Conservation (phyloP, 139 green algal genomes). For the Chlorella sorokiniana region DNA sequence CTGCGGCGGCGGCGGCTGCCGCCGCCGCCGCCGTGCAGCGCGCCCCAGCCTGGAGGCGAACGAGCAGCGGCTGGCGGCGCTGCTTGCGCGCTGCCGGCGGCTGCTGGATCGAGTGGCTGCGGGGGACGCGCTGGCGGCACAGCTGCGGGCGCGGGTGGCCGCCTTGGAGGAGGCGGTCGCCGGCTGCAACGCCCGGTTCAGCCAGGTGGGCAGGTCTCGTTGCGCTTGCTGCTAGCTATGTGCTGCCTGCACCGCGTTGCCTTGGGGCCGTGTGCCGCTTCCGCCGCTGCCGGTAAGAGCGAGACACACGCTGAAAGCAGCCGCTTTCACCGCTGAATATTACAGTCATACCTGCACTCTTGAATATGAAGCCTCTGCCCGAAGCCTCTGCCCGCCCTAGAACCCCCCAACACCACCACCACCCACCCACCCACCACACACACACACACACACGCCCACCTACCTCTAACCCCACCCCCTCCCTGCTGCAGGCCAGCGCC, state of each 20-base stretch:
- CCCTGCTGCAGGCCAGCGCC: not conserved
- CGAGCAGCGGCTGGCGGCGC: conserved; percentile 1
- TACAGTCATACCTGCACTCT: too few species aligned
- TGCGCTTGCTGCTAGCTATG: not conserved
- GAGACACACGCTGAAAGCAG: too few species aligned
- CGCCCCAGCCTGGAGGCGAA: not conserved
- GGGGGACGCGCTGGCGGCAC: not conserved
- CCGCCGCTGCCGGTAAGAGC: too few species aligned
- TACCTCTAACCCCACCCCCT: not conserved
- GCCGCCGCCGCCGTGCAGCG: not conserved
- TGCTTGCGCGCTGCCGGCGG: conserved; percentile 2
- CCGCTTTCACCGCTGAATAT: too few species aligned
- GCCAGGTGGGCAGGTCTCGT: not conserved
- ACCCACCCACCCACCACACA: too few species aligned
- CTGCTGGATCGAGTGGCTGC: not conserved
- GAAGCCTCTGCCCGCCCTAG: too few species aligned
- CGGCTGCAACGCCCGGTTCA: not conserved
- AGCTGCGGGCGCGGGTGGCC: conserved; percentile 12
- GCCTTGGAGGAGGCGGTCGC: not conserved
- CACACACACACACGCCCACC: not conserved
- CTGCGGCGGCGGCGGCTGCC: not conserved
- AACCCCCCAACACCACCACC: too few species aligned
- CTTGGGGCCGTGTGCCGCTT: too few species aligned
- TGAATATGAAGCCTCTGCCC: too few species aligned
- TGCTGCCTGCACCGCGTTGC: too few species aligned